Conservation (phyloP, 495 filamentous ascomycete species). For the Thozetella sp. region DNA sequence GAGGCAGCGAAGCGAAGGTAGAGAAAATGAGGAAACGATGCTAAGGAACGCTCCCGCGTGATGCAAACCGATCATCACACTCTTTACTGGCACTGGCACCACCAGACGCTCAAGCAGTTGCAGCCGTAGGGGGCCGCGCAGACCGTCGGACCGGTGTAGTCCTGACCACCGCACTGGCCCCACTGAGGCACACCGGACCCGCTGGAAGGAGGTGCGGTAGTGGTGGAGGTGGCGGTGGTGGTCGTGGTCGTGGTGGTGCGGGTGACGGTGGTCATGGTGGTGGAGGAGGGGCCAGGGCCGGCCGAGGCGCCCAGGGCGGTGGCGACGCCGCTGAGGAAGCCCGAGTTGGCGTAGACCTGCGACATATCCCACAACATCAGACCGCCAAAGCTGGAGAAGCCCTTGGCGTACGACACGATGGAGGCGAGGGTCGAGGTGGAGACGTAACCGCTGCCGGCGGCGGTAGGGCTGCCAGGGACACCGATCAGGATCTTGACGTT, state of each 20-base stretch:
- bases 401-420: slow-evolving; percentile 52
- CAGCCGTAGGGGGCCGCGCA: slow-evolving; percentile 37
- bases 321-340: slow-evolving; percentile 51
- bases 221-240: slow-evolving; percentile 1
- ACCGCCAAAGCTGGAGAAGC: slow-evolving; percentile 65
- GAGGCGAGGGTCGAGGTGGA: slow-evolving; percentile 39
- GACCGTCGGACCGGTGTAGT: slow-evolving; percentile 34
- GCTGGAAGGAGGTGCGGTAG: neutral
- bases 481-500: slow-evolving; percentile 69
- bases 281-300: slow-evolving; percentile 7
- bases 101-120: slow-evolving; percentile 21
- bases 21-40: too few species aligned
- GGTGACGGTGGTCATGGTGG: slow-evolving; percentile 7
- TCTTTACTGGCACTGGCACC: slow-evolving; percentile 31
- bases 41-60: neutral
- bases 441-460: slow-evolving; percentile 62
- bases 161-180: slow-evolving; percentile 40
- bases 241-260: slow-evolving; percentile 2
- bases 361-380: slow-evolving; percentile 73
- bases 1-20: too few species aligned
- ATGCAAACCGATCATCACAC: neutral
- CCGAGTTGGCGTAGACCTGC: slow-evolving; percentile 60
- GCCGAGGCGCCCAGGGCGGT: slow-evolving; percentile 17
- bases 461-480: slow-evolving; percentile 60
- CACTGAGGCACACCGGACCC: slow-evolving; percentile 34